Base-by-base conservation (phyloP, 1,139 yeast species). In the Yamadazyma conglobata region DNA sequence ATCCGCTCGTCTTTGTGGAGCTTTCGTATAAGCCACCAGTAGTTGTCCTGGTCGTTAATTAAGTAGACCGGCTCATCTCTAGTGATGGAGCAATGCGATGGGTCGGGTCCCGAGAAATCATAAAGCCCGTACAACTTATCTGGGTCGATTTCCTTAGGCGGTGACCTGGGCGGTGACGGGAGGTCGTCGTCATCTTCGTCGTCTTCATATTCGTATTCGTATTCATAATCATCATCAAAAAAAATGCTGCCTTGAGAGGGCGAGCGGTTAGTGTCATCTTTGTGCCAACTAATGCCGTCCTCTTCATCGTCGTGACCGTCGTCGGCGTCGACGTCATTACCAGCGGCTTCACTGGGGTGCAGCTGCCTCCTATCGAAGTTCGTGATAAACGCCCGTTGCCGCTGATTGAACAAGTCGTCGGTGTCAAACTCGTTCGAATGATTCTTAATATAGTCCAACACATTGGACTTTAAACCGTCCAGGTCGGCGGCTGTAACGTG, bases 11-110 rank as follows among this genome's bases (percentile, higher is more conserved):
- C 46, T 33, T 58, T 62, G 28, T 70, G 67, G 35, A 79, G 67
- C 44, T 86, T 77, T 37, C 79, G 72, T 17, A 91, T 89, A 10
- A 89, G 63, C 98, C 98, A 91, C 98, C 98, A 91, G 60, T 91
- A 91, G 38, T 87, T 76, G 56, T 91, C 96, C 35, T 84, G 79
- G 50, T 91, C 98, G 49, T 88, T 89, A 21, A 91, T 60, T 20
- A 91, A 62, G 28, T 75, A 66, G 39, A 93, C 91, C 1, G 95
- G 80, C 48, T 88, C 96, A 47, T 93, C 93, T 46, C 87, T 77
- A 16, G 65, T 56, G 6, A 91, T 70, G 31, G 82, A 78, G 42
- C 95, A 85, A 59, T 91, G 98, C 32, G 94, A 88, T 8, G 94
- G 93, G 48, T 89, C 96, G 4, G 96, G 94, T 1, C 97, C 98